Evolutionary conservation across 768 basidiomycete species (phyloP), one percentile per base, ranked within the genome.

Genomic region (Lentinus brumalis): DNA sequence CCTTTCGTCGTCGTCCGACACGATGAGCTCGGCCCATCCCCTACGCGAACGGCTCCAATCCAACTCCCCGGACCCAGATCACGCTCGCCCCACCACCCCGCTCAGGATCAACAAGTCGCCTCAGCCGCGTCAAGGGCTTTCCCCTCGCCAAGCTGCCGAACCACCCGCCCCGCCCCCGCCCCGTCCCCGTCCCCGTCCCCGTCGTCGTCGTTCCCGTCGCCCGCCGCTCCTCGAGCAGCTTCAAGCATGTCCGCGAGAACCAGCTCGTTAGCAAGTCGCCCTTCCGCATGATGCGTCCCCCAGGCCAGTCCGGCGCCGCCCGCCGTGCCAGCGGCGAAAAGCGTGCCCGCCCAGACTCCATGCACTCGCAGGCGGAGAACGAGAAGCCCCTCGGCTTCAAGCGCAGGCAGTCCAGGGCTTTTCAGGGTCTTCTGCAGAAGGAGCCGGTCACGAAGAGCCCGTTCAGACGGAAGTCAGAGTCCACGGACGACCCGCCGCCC

Each of bases 241-340:
- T 88, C 75, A 87, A 83, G 65, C 91, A 91, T 73, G 82, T 93
- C 64, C 83, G 81, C 67, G 87, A 78, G 67, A 91, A 86, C 71
- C 86, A 88, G 70, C 86, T 93, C 57, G 92, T 94, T 16, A 86
- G 88, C 31, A 92, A 92, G 66, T 94, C 92, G 11, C 92, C 92
- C 10, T 94, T 94, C 78, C 90, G 89, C 67, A 84, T 83, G 2
- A 84, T 86, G 61, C 78, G 84, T 26, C 29, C 79, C 84, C 50
- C 78, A 79, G n/a, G 64, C 70, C 18, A 35, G 35, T 1, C 76
- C 76, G 26, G 18, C 12, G 38, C 52, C n/a, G 66, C 64, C 61
- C 77, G 81, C 46, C 81, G 83, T 4, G 86, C 88, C 31, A 91
- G 89, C 45, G 89, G 88, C 21, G 91, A 92, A 76, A 92, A 92